Percentiles rank a stretch among this genome's conserved stretches.
phyloP scores from a whole-genome alignment of 2,329 filamentous ascomycete species.

The Verticillium isaacii region DNA sequence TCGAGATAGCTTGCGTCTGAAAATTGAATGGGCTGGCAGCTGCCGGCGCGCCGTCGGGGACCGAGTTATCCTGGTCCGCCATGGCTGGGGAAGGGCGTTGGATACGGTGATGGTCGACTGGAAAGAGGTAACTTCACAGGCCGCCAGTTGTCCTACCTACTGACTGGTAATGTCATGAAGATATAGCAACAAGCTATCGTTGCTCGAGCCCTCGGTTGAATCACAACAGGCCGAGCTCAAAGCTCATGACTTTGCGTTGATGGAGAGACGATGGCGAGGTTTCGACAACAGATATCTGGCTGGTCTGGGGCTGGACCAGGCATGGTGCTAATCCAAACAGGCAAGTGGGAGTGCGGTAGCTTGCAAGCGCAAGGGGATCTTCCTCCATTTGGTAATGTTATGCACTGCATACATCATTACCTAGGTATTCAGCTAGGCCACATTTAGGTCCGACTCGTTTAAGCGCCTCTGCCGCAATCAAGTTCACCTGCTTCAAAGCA shows the following conservation, averaged over 20 bases:
- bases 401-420: background rate
- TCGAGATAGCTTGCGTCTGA: constrained; percentile 73
- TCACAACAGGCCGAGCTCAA: background rate
- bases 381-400: background rate
- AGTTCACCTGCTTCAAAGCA: no score
- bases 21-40: constrained; percentile 85
- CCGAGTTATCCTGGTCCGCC: constrained; percentile 25
- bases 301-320: background rate
- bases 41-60: constrained; percentile 18
- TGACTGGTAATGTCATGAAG: background rate
- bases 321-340: background rate
- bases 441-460: no score
- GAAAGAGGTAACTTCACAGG: background rate
- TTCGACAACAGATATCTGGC: background rate
- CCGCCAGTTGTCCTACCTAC: background rate
- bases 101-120: background rate
- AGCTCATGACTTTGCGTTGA: background rate
- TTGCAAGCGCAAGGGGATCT: background rate
- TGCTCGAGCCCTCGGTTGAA: background rate
- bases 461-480: no score
- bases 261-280: background rate
- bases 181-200: background rate
- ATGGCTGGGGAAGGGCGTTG: constrained; percentile 21
- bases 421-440: no score
- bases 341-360: background rate